These are phyloP conservation scores for Candida sakaeoensis DNA, from an alignment of 805 yeast genomes.

Conservation along the genomic window DNA sequence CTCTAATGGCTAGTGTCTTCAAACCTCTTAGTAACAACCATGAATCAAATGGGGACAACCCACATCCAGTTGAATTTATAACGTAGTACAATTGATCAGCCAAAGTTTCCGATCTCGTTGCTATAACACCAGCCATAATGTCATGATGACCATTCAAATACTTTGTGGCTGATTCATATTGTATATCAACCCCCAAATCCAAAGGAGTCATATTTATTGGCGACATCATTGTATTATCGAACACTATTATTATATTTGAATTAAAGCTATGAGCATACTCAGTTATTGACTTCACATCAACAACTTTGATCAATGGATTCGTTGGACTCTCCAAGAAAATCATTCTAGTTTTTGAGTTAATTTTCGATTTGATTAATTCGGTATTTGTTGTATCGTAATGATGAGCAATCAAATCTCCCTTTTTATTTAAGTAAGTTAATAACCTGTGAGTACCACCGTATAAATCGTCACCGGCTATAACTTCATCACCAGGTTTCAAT, in stretches of 20 bases:
- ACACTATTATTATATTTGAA: constrained; percentile 71
- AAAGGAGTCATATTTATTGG: constrained; percentile 83
- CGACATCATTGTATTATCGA: constrained; percentile 97
- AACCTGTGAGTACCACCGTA: constrained; percentile 93
- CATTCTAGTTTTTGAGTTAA: constrained; percentile 61
- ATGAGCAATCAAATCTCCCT: constrained; percentile 59
- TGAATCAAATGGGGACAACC: constrained; percentile 86
- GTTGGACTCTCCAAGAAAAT: constrained; percentile 90
- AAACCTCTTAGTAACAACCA: constrained; percentile 88
- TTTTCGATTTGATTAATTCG: constrained; percentile 53
- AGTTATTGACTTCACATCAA: constrained; percentile 70
- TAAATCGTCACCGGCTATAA: constrained; percentile 90
- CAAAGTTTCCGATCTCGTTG: constrained; percentile 58
- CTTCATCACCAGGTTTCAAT: constrained; percentile 80
- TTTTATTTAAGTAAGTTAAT: constrained; percentile 63
- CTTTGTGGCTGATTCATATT: constrained; percentile 91
- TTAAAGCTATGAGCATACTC: constrained; percentile 60
- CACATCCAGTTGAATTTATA: constrained; percentile 88
- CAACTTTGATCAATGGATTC: constrained; percentile 85
- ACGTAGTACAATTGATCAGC: constrained; percentile 71
- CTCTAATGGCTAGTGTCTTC: constrained; percentile 80
- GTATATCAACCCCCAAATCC: constrained; percentile 84
- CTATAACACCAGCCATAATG: constrained; percentile 91
- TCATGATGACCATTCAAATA: constrained; percentile 94
- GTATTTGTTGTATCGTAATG: constrained; percentile 83